A percentile compares a stretch with the other conserved stretches of the same genome.
Conservation (phyloP, 2,329 filamentous ascomycete species). For the Colletotrichum filicis region DNA sequence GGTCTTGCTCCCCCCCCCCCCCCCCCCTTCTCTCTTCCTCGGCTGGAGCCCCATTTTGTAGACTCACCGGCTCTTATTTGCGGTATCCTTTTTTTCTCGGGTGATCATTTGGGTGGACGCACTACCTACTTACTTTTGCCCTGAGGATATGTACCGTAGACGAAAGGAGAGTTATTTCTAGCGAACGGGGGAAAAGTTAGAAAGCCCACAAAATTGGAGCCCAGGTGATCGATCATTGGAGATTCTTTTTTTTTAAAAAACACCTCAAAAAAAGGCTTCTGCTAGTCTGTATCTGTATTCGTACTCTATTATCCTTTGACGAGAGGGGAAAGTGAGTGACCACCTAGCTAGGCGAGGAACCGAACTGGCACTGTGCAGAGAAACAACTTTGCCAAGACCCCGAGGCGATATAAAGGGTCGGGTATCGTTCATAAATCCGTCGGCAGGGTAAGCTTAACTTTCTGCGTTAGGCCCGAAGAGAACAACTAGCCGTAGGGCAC, state of each 20-base stretch:
- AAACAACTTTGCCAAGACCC: too few relatives aligned
- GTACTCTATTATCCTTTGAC: neutral
- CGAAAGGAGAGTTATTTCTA: neutral
- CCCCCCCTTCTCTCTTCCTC: neutral
- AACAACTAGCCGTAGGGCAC: neutral
- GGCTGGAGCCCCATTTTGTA: conserved; percentile 16
- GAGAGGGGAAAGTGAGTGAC: too few relatives aligned
- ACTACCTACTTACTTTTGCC: too few relatives aligned
- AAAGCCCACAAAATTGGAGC: neutral
- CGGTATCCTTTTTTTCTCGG: neutral
- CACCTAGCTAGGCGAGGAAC: neutral
- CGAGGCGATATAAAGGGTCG: neutral
- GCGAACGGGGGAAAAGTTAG: neutral
- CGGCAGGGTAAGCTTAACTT: conserved; percentile 26
- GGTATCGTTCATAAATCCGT: neutral
- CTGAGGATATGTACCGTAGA: too few relatives aligned
- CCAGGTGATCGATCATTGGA: conserved; percentile 20
- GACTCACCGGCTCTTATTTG: conserved; percentile 27
- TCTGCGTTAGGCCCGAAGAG: neutral
- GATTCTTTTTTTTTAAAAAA: neutral
- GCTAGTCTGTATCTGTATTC: neutral
- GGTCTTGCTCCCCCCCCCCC: neutral
- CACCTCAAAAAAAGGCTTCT: neutral
- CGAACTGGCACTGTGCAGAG: conserved; percentile 22
- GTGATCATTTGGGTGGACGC: neutral